Evolutionary conservation across 306 rosid genomes (phyloP), one percentile per base, ranked within the genome.

Genomic region (Phaseolus lunatus): DNA sequence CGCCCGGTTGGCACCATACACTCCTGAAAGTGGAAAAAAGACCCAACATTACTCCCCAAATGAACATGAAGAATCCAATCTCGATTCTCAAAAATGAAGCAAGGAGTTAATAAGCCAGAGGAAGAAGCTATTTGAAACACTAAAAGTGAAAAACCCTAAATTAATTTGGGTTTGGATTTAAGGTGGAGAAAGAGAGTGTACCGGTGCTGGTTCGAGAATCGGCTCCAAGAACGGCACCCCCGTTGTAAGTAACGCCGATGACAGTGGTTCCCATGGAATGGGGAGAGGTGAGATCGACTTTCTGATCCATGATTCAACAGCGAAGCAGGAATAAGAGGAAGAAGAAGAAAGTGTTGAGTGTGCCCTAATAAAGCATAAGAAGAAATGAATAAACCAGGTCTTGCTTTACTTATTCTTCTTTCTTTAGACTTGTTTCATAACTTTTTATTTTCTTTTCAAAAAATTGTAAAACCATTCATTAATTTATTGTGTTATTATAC

Each of bases 201-300:
- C 98, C 98, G 3, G 98, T 95, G 92, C 97, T 92, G 78, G 97
- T 92, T 39, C 98, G 95, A 50, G 98, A 95, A 57, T 95, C 98
- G 56, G 98, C 98, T 11, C 97, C 98, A 62, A 95, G 97, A 70
- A 95, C 90, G 43, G 90, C 97, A 6, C 97, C 98, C 45, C 97
- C 98, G 75, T 92, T 64, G 90, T 95, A 95, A 19, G 97, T 92
- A 72, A 95, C 97, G 61, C 98, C 98, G 63, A 95, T 87, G 81
- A 95, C 90, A 29, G 98, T 95, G 20, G 97, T 92, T 5, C 98
- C 98, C 98, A 95, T 95, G 37, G 97, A 90, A 78, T 95, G 98
- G 5, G 97, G 96, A 26, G 93, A 93, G 59, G 59, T 82, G 44
- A 91, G 82, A 83, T 91, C 88, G 50, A 79, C 14, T 4, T 83